These are phyloP conservation scores for Jamesozyma gamospora DNA, from an alignment of 805 yeast species.

Conservation along the genomic window DNA sequence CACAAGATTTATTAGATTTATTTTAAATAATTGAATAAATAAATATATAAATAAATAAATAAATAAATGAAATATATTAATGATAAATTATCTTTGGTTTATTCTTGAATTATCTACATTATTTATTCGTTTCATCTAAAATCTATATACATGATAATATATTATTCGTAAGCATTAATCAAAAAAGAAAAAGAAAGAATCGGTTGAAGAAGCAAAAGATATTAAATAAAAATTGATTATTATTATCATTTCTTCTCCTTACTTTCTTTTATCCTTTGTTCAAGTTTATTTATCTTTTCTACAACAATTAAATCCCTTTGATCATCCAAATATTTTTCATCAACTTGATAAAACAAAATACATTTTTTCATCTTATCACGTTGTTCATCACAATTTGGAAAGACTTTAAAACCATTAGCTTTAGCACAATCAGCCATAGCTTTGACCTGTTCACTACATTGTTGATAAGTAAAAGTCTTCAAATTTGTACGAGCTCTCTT, in stretches of 20 bases:
- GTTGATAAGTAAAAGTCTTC: constrained; percentile 53
- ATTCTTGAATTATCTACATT: background rate
- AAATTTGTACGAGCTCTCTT: constrained; percentile 61
- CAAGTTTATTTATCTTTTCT: constrained; percentile 40
- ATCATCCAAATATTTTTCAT: constrained; percentile 49
- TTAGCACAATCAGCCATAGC: constrained; percentile 59
- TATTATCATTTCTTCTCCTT: constrained; percentile 5
- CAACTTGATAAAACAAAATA: constrained; percentile 48
- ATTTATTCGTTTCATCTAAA: background rate
- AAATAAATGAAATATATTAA: too few species aligned
- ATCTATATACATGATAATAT: too few species aligned
- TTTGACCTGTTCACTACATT: constrained; percentile 60
- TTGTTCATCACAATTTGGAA: constrained; percentile 54
- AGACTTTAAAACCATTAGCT: constrained; percentile 50
- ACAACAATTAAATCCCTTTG: constrained; percentile 57
- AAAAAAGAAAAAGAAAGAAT: too few species aligned
- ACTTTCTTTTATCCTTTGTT: constrained; percentile 15
- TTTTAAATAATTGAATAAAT: constrained; percentile 9
- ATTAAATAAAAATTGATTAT: too few species aligned
- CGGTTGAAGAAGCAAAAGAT: too few species aligned
- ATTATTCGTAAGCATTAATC: too few species aligned
- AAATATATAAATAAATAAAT: background rate
- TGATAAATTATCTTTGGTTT: background rate
- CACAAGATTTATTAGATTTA: constrained; percentile 25
- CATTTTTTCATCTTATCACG: constrained; percentile 54